Evolutionary conservation across 1,139 yeast genomes (phyloP).

Genomic region (Suhomyces bokatorum): DNA sequence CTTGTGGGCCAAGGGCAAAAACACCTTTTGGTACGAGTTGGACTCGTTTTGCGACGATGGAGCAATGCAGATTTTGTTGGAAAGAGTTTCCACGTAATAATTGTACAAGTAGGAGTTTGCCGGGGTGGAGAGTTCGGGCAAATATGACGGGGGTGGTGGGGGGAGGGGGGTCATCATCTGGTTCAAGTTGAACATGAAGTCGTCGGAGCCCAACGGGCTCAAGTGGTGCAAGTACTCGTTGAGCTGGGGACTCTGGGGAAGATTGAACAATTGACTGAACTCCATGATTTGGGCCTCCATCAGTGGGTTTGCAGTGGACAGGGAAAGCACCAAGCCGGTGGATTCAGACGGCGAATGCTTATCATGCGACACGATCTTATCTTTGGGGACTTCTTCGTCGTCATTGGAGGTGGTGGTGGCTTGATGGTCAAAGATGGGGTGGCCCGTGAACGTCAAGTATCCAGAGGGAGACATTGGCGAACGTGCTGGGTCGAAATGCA

Average conservation of each 20-base stretch:
- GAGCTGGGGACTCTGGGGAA: slow-evolving; percentile 4
- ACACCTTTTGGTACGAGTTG: slow-evolving; percentile 71
- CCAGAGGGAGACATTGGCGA: slow-evolving; percentile 22
- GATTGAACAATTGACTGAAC: slow-evolving; percentile 4
- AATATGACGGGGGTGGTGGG: slow-evolving; percentile 11
- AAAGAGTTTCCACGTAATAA: slow-evolving; percentile 63
- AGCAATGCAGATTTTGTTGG: slow-evolving; percentile 61
- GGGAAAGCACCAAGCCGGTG: background rate
- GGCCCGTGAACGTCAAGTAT: slow-evolving; percentile 16
- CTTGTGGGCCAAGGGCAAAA: slow-evolving; percentile 72
- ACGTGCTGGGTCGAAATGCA: background rate
- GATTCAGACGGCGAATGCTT: background rate
- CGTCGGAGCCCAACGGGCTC: slow-evolving; percentile 8
- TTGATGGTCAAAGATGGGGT: background rate
- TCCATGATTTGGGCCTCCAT: slow-evolving; percentile 5
- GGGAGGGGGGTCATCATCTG: slow-evolving; percentile 25
- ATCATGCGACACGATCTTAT: background rate
- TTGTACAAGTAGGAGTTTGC: slow-evolving; percentile 47
- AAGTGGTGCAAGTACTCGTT: slow-evolving; percentile 1
- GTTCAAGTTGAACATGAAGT: slow-evolving; percentile 22
- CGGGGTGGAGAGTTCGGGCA: slow-evolving; percentile 15
- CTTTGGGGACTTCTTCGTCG: background rate
- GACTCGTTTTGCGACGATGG: slow-evolving; percentile 54
- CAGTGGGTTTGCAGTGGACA: background rate
- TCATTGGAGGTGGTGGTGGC: no score